phyloP scores from a whole-genome alignment of 2,329 filamentous ascomycete species.

The Cladosporium halotolerans region DNA sequence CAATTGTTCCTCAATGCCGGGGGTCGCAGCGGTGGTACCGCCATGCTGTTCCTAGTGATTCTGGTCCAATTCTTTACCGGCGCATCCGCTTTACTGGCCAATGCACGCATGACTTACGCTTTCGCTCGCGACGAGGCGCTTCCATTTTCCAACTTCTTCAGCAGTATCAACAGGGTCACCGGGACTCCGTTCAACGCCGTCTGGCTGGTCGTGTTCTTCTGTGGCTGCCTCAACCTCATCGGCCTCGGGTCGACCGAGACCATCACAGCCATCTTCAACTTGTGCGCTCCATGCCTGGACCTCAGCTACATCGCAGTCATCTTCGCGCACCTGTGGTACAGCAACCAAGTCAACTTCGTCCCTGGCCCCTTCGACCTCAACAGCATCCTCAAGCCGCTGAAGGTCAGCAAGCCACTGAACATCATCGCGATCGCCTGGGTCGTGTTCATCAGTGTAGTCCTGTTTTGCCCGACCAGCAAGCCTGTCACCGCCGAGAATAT shows the following conservation, averaged over 20 bases:
- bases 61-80: conserved; percentile 53
- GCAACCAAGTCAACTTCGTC: conserved; percentile 45
- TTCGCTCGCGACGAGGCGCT: conserved; percentile 49
- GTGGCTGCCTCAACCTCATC: conserved; percentile 54
- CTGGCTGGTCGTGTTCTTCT: conserved; percentile 51
- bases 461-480: conserved; percentile 45
- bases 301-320: conserved; percentile 53
- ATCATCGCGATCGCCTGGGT: conserved; percentile 48
- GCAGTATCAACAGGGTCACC: conserved; percentile 44
- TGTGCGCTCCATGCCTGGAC: conserved; percentile 50
- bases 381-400: conserved; percentile 34
- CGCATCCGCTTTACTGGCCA: conserved; percentile 43
- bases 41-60: conserved; percentile 52
- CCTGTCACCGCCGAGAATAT: conserved; percentile 46
- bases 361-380: conserved; percentile 50
- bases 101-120: conserved; percentile 50
- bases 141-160: conserved; percentile 44
- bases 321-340: conserved; percentile 28
- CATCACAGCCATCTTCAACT: conserved; percentile 49
- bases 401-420: conserved; percentile 39
- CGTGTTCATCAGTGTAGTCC: conserved; percentile 48
- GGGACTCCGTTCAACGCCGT: conserved; percentile 49
- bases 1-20: conserved; percentile 55
- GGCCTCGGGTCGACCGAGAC: conserved; percentile 51
- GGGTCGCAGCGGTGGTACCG: conserved; percentile 46